phyloP scores from a whole-genome alignment of 202 grass and related monocot genomes.

The Elaeis oleifera region DNA sequence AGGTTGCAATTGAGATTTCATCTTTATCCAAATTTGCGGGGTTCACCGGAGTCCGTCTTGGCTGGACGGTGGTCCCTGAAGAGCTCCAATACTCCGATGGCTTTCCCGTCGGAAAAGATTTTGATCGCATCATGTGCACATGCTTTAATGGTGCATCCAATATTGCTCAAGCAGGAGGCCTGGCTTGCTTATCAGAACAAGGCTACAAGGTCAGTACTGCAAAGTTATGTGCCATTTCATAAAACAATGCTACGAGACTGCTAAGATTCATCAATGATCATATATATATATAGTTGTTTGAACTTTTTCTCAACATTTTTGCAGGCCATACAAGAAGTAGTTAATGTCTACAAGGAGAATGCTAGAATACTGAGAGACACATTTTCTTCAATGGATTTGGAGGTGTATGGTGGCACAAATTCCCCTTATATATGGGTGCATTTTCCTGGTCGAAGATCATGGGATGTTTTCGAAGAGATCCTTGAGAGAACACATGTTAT shows the following conservation, averaged over 20 bases:
- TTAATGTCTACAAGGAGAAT: slow-evolving; percentile 73
- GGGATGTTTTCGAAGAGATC: slow-evolving; percentile 83
- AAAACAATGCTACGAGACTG: too few species aligned
- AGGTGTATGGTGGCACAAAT: slow-evolving; percentile 70
- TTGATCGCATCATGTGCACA: slow-evolving; percentile 82
- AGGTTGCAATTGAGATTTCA: slow-evolving; percentile 93
- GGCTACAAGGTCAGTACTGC: slow-evolving; percentile 28
- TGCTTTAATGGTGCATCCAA: slow-evolving; percentile 94
- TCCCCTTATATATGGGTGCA: slow-evolving; percentile 88
- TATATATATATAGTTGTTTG: too few species aligned
- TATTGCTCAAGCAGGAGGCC: slow-evolving; percentile 62
- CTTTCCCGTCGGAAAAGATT: slow-evolving; percentile 45
- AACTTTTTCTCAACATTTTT: not conserved
- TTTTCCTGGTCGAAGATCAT: slow-evolving; percentile 63
- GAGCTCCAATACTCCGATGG: slow-evolving; percentile 73
- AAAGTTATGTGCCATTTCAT: too few species aligned
- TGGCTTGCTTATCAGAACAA: slow-evolving; percentile 58
- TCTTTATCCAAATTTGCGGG: slow-evolving; percentile 96
- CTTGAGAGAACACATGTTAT: slow-evolving; percentile 78
- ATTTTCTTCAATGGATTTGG: slow-evolving; percentile 59
- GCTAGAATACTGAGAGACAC: slow-evolving; percentile 52
- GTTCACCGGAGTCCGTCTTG: slow-evolving; percentile 80
- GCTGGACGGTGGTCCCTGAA: slow-evolving; percentile 73
- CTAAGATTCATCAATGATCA: too few species aligned
- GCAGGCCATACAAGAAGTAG: slow-evolving; percentile 39